A percentile compares a stretch with the other conserved stretches of the same genome.
phyloP scores from a whole-genome alignment of 495 filamentous ascomycete genomes.

The Neurospora tetraspora region DNA sequence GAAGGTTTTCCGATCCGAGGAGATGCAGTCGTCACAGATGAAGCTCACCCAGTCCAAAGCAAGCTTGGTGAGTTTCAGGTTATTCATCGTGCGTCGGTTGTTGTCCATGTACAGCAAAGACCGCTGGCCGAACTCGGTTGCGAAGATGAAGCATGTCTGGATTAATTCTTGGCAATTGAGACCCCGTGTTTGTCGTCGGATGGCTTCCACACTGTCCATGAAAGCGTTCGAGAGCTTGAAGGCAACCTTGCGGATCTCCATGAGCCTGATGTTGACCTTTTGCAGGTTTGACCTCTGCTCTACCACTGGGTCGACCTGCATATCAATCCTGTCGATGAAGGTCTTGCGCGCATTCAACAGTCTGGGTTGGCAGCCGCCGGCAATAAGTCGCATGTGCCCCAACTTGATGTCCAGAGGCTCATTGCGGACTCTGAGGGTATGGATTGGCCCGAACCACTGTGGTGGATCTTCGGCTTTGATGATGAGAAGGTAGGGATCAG shows the following conservation, averaged over 20 bases:
- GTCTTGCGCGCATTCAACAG: conserved; percentile 66
- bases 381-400: conserved; percentile 79
- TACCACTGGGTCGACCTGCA: conserved; percentile 75
- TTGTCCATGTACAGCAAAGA: conserved; percentile 88
- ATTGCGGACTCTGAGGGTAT: conserved; percentile 55
- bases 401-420: conserved; percentile 77
- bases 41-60: conserved; percentile 96
- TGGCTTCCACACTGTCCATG: conserved; percentile 95
- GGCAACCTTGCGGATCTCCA: conserved; percentile 89
- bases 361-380: conserved; percentile 74
- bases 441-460: conserved; percentile 73
- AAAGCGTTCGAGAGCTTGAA: conserved; percentile 98
- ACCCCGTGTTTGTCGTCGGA: conserved; percentile 71
- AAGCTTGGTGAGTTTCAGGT: conserved; percentile 82
- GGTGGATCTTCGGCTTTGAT: conserved; percentile 71
- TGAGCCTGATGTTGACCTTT: conserved; percentile 82
- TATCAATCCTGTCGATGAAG: conserved; percentile 66
- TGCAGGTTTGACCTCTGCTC: conserved; percentile 89
- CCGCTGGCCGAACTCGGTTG: conserved; percentile 93
- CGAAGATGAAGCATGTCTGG: conserved; percentile 98
- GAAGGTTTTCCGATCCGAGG: conserved; percentile 92
- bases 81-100: conserved; percentile 91
- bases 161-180: conserved; percentile 91
- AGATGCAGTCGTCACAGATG: conserved; percentile 92
- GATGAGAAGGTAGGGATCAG: conserved; percentile 74